Evolutionary conservation across 2,329 filamentous ascomycete species (phyloP), one percentile per base, ranked within the genome.

Genomic region (Trichothecium roseum): DNA sequence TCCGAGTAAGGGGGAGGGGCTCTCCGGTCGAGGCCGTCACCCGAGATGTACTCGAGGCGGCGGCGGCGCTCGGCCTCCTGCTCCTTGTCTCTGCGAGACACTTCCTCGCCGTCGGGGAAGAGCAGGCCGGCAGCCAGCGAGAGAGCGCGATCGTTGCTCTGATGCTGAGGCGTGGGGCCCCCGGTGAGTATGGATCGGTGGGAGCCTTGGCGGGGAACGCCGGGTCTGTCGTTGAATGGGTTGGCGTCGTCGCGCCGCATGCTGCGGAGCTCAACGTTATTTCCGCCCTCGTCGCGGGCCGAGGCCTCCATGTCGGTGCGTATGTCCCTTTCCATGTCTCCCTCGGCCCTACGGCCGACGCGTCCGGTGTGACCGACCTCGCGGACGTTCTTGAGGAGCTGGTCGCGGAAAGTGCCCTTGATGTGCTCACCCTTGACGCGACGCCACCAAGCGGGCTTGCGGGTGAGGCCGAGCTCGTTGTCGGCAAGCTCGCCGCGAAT

Each of bases 391-490:
- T 64, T 63, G 32, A 63, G 53, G 30, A 76, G 67, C 40, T 63
- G 64, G 41, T 75, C 71, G 33, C 67, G 64, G 56, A 75, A 61
- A 33, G 47, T 52, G 37, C 55, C 50, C 37, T 57, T 53, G 18
- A 60, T 49, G 33, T 59, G 53, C 6, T 72, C 63, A 32, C 63
- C 64, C 30, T 66, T 62, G 30, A 67, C 50, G 29, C 72, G 66
- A 14, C 60, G 63, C 80, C 80, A 84, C 80, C 80, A 84, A 5
- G 66, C 66, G 0, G 80, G 80, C 50, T 76, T 78, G 35, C 64
- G 60, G 8, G 68, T 60, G 35, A 79, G 56, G 35, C 78, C 77
- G 8, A 84, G 65, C 36, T 80, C 74, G 5, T 62, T 64, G 49
- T 84, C 75, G 14, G 69, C 55, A 17, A 62, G 55, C 4, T 62